Conservation (phyloP, 257 asterid genomes). For the Solanum lycopersicoides region DNA sequence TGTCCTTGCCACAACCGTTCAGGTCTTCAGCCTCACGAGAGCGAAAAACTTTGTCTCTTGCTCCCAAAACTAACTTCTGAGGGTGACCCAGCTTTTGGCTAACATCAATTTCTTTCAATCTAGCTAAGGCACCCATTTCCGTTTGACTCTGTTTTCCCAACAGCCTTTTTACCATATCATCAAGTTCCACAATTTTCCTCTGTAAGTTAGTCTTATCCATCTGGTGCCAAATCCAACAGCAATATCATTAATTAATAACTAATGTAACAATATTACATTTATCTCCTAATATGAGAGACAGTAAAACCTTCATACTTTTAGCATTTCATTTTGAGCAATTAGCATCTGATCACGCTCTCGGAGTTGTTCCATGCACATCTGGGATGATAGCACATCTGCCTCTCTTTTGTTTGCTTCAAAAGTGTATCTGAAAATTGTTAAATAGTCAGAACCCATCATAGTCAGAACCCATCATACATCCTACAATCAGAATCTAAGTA, state of each 20-base stretch:
- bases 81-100: slow-evolving; percentile 38
- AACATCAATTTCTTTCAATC: slow-evolving; percentile 21
- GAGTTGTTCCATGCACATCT: slow-evolving; percentile 51
- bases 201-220: slow-evolving; percentile 60
- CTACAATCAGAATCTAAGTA: not conserved
- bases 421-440: slow-evolving; percentile 38
- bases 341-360: slow-evolving; percentile 67
- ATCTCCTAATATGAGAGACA: not conserved
- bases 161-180: slow-evolving; percentile 53
- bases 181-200: slow-evolving; percentile 53
- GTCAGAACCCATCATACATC: not conserved
- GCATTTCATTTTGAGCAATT: slow-evolving; percentile 71
- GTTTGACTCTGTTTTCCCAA: slow-evolving; percentile 31
- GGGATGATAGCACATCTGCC: slow-evolving; percentile 39
- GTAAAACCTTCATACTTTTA: slow-evolving; percentile 31
- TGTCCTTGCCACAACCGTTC: slow-evolving; percentile 7
- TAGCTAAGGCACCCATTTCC: slow-evolving; percentile 15
- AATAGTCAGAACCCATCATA: not conserved
- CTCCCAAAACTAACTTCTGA: slow-evolving; percentile 32
- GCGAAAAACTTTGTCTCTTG: slow-evolving; percentile 29
- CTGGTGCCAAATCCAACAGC: slow-evolving; percentile 23
- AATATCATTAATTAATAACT: not conserved
- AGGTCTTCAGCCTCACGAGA: slow-evolving; percentile 16
- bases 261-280: not conserved
- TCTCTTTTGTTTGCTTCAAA: slow-evolving; percentile 40